Percentiles rank a stretch among this genome's conserved stretches.
phyloP scores from a whole-genome alignment of 345 rosid genomes.

The Salix purpurea region DNA sequence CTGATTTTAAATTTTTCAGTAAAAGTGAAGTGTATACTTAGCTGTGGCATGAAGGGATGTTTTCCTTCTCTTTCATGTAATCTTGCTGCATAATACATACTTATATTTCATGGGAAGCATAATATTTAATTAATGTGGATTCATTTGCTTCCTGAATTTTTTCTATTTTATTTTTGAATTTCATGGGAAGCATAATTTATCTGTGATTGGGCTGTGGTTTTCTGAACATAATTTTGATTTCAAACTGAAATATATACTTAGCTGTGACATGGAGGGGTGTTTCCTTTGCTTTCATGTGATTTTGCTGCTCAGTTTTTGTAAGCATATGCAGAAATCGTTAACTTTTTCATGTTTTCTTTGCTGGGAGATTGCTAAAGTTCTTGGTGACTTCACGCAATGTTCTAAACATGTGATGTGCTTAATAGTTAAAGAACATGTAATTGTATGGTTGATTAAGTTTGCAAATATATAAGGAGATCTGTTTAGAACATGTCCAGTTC shows the following conservation, averaged over 20 bases:
- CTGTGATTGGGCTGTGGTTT: background rate
- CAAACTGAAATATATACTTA: background rate
- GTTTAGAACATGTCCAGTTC: background rate
- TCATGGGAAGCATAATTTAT: background rate
- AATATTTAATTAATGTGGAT: background rate
- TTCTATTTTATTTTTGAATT: background rate
- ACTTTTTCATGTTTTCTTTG: background rate
- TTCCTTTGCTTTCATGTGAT: background rate
- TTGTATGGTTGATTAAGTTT: background rate
- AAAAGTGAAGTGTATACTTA: background rate
- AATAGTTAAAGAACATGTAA: background rate
- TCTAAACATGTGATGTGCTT: background rate
- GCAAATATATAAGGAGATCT: background rate
- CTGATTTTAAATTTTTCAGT: background rate
- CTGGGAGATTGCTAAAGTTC: background rate
- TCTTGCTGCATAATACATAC: too few relatives aligned
- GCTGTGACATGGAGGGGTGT: background rate
- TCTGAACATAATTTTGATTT: background rate
- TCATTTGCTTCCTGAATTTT: background rate
- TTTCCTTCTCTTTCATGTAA: background rate
- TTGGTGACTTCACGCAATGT: background rate
- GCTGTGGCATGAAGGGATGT: background rate
- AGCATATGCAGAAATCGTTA: background rate
- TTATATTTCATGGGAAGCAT: too few relatives aligned
- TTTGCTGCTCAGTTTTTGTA: background rate